Conservation (phyloP, 2,329 filamentous ascomycete genomes). For the Neoscytalidium dimidiatum region DNA sequence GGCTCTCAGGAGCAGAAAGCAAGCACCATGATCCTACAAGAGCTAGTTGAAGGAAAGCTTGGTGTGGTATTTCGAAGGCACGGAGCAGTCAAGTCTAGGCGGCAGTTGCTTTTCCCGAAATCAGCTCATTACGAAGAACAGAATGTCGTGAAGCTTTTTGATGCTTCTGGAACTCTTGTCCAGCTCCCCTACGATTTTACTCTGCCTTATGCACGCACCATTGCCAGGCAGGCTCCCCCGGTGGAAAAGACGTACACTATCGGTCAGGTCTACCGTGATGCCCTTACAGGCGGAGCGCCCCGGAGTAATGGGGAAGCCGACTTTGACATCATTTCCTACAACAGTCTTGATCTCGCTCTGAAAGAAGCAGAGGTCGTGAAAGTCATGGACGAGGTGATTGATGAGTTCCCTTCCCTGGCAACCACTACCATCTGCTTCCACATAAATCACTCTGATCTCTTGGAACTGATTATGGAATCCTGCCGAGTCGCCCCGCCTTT, state of each 20-base stretch:
- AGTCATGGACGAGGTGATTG: constrained; percentile 86
- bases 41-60: constrained; percentile 73
- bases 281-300: constrained; percentile 76
- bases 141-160: constrained; percentile 78
- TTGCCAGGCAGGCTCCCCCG: constrained; percentile 69
- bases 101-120: constrained; percentile 77
- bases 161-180: constrained; percentile 80
- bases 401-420: constrained; percentile 74
- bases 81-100: constrained; percentile 79
- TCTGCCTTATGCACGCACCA: constrained; percentile 79
- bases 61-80: constrained; percentile 82
- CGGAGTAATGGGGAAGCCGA: constrained; percentile 85
- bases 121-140: constrained; percentile 71
- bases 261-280: constrained; percentile 82
- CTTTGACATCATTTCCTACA: constrained; percentile 90
- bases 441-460: constrained; percentile 81
- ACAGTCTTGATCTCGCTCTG: constrained; percentile 77
- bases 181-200: constrained; percentile 95
- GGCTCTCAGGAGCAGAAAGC: constrained; percentile 35
- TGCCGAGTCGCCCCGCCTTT: constrained; percentile 74
- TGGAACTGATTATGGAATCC: constrained; percentile 86
- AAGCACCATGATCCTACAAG: constrained; percentile 67
- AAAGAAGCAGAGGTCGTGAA: constrained; percentile 95
- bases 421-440: constrained; percentile 81
- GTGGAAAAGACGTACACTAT: constrained; percentile 82